Base-by-base conservation (phyloP, 2,329 filamentous ascomycete species). In the Phialophora expanda region DNA sequence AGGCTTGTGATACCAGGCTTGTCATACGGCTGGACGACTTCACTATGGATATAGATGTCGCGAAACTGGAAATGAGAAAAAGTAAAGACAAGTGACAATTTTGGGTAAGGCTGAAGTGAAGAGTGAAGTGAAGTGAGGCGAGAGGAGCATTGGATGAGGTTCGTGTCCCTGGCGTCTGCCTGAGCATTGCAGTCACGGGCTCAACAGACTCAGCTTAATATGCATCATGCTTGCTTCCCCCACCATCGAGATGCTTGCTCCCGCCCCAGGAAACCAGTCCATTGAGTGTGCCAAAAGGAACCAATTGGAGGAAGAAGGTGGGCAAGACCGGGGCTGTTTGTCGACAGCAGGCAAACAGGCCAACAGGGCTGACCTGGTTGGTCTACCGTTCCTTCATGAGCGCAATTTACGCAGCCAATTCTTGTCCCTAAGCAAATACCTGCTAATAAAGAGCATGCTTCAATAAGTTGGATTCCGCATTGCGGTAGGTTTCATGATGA, bases 151-250 rank as follows among this genome's bases (percentile, higher is more conserved):
- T 55, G 17, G 17, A 38, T 7, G 34, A 46, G 41, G 20, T 38
- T 41, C 53, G 44, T 48, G 32, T 44, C n/a, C 57, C 46, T 38
- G 24, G 44, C 20, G 38, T 46, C 30, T 57, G 55, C 53, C 53
- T 55, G 53, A 53, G 20, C 53, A 55, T 34, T 14, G 5, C 53
- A 55, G 26, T 44, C 38, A 44, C 38, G 38, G 38, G 38, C 17
- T n/a, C 38, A n/a, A 8, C 17, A 44, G 38, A 44, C 38, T 44
- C 38, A 44, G 38, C 38, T 44, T 17, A 5, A 41, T 44, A 44
- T 44, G 38, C 38, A 44, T 17, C 38, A 30, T 34, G 32, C 38
- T n/a, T n/a, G 38, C 38, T 44, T n/a, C 38, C 38, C 38, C 38
- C 38, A n/a, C 38, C 38, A 44, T 44, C 7, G 14, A 44, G 38